Percentiles rank a stretch among this genome's conserved stretches.
These are phyloP conservation scores for Erythrophleum ivorense DNA, from an alignment of 331 rosid genomes.

Conservation along the genomic window DNA sequence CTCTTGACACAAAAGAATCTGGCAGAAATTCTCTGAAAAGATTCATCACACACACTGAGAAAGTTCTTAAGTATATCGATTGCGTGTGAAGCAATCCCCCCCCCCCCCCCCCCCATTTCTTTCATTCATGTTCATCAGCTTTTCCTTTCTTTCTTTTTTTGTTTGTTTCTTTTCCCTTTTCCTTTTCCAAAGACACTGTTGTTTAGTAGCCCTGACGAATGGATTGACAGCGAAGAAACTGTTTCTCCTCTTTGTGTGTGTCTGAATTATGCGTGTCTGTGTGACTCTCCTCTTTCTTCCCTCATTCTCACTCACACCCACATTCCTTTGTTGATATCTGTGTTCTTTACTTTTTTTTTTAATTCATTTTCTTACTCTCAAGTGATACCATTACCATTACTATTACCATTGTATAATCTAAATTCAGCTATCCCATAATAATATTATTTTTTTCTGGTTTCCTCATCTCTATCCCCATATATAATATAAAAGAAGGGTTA, in stretches of 20 bases:
- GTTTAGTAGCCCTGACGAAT: slow-evolving; percentile 58
- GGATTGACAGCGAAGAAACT: slow-evolving; percentile 51
- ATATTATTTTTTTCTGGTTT: background rate
- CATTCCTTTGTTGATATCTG: slow-evolving; percentile 35
- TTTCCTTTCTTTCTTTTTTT: slow-evolving; percentile 14
- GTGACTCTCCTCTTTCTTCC: slow-evolving; percentile 35
- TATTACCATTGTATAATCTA: background rate
- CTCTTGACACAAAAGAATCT: slow-evolving; percentile 36
- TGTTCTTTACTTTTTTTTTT: background rate
- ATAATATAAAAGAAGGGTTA: slow-evolving; percentile 46
- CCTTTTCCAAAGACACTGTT: slow-evolving; percentile 64
- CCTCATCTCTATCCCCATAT: background rate
- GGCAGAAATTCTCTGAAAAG: slow-evolving; percentile 47
- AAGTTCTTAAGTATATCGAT: slow-evolving; percentile 50
- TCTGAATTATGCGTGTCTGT: slow-evolving; percentile 6
- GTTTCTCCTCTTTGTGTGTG: slow-evolving; percentile 39
- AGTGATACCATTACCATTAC: background rate
- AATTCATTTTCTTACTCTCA: background rate
- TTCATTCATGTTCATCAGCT: slow-evolving; percentile 30
- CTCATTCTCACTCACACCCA: slow-evolving; percentile 26
- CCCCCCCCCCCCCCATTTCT: background rate
- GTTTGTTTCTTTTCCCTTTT: slow-evolving; percentile 23
- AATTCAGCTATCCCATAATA: background rate
- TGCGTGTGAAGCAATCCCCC: slow-evolving; percentile 58
- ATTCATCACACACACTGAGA: slow-evolving; percentile 28